phyloP scores from a whole-genome alignment of 352 stramenopile genomes.

The Pythium insidiosum region DNA sequence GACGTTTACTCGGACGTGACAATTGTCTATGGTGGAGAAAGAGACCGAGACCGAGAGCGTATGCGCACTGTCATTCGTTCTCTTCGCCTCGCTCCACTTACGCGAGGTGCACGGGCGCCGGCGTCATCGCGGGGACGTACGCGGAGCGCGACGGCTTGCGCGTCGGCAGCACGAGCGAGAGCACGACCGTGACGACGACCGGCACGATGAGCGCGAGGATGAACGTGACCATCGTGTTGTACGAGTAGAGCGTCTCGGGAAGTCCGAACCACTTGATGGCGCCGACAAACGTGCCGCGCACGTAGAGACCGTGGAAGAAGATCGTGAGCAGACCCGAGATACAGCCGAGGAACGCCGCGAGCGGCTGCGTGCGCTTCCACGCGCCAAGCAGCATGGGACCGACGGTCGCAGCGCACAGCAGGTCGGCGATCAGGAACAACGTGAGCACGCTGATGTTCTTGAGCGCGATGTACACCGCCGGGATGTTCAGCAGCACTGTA shows the following conservation, averaged over 20 bases:
- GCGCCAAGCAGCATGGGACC: conserved; percentile 60
- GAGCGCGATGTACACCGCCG: conserved; percentile 56
- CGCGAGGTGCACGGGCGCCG: too few species aligned
- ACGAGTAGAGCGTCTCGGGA: conserved; percentile 65
- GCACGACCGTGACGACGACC: conserved; percentile 33
- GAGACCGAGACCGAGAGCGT: too few species aligned
- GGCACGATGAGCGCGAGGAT: conserved; percentile 63
- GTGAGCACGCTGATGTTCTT: conserved; percentile 62
- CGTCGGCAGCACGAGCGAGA: conserved; percentile 38
- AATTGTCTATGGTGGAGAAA: too few species aligned
- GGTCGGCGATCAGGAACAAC: conserved; percentile 68
- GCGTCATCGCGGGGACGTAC: too few species aligned
- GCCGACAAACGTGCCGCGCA: conserved; percentile 56
- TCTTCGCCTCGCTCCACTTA: too few species aligned
- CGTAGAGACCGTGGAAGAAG: conserved; percentile 51
- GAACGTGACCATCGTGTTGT: conserved; percentile 78
- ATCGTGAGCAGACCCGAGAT: conserved; percentile 56
- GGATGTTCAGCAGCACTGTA: conserved; percentile 60
- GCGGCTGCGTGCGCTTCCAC: conserved; percentile 35
- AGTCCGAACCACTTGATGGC: conserved; percentile 74
- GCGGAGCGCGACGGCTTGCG: too few species aligned
- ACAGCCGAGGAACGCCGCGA: conserved; percentile 38
- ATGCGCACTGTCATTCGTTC: too few species aligned
- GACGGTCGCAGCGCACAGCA: conserved; percentile 65
- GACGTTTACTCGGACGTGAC: too few species aligned